Evolutionary conservation across 257 asterid species (phyloP).

Genomic region (Ophiorrhiza pumila): DNA sequence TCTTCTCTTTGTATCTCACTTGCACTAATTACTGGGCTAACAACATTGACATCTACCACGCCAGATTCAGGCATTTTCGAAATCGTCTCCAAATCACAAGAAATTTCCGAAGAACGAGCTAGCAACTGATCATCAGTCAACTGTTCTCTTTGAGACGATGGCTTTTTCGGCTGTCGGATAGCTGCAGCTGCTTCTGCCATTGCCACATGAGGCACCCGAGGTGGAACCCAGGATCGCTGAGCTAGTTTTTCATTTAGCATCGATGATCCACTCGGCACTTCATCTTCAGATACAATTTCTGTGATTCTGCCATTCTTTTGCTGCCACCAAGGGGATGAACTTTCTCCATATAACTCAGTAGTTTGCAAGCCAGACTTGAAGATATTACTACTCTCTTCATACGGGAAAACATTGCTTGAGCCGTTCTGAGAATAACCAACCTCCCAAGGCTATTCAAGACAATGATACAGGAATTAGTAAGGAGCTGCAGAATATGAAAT

Average conservation of each 20-base stretch:
- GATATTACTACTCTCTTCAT: slow-evolving; percentile 41
- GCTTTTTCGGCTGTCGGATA: slow-evolving; percentile 86
- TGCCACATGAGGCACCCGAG: slow-evolving; percentile 90
- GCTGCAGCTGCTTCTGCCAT: slow-evolving; percentile 96
- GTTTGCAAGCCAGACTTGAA: slow-evolving; percentile 32
- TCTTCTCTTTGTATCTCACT: slow-evolving; percentile 47
- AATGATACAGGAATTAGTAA: slow-evolving; percentile 13
- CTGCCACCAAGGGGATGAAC: slow-evolving; percentile 57
- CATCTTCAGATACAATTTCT: slow-evolving; percentile 54
- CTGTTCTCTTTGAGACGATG: slow-evolving; percentile 41
- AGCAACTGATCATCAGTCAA: slow-evolving; percentile 59
- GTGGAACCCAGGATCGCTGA: slow-evolving; percentile 89
- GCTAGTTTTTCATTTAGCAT: slow-evolving; percentile 37
- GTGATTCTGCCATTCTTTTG: slow-evolving; percentile 53
- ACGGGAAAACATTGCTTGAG: slow-evolving; percentile 35
- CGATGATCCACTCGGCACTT: slow-evolving; percentile 36
- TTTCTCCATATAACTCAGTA: slow-evolving; percentile 47
- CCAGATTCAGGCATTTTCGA: slow-evolving; percentile 74
- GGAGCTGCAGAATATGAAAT: neutral
- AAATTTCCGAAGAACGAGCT: slow-evolving; percentile 41
- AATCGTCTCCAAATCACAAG: slow-evolving; percentile 68
- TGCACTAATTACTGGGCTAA: slow-evolving; percentile 29
- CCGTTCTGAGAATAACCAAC: slow-evolving; percentile 46
- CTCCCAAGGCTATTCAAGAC: slow-evolving; percentile 85
- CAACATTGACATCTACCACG: slow-evolving; percentile 48